Conservation (phyloP, 768 basidiomycete species). For the Neoboletus subvelutipes region DNA sequence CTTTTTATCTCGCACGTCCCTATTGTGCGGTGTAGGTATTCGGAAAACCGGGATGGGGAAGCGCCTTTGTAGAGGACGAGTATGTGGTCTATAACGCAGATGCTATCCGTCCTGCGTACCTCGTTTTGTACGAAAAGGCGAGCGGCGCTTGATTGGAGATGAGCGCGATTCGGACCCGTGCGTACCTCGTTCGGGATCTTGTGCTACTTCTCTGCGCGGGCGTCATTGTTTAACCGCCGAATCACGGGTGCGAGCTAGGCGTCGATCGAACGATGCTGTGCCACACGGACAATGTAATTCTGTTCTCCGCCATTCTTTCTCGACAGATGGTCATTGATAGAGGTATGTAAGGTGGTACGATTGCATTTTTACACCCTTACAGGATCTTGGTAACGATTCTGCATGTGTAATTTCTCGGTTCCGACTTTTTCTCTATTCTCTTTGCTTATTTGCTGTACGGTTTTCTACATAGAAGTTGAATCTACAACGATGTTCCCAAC, state of each 20-base stretch:
- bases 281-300: neutral
- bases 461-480: neutral
- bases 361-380: constrained; percentile 1
- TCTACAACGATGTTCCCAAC: no score
- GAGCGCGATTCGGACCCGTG: neutral
- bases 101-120: constrained; percentile 27
- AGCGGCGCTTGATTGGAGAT: neutral
- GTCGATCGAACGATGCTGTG: neutral
- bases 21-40: constrained; percentile 8
- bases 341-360: neutral
- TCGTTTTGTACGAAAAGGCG: constrained; percentile 20
- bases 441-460: neutral
- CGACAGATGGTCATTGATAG: neutral
- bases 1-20: neutral
- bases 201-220: neutral
- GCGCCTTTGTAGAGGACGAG: constrained; percentile 23
- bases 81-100: constrained; percentile 27
- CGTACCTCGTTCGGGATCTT: neutral
- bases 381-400: neutral
- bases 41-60: constrained; percentile 8
- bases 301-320: neutral
- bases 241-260: neutral
- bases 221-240: neutral
- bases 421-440: no score
- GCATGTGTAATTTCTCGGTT: neutral